phyloP scores from a whole-genome alignment of 2,329 filamentous ascomycete genomes.

The Cercospora zeina region DNA sequence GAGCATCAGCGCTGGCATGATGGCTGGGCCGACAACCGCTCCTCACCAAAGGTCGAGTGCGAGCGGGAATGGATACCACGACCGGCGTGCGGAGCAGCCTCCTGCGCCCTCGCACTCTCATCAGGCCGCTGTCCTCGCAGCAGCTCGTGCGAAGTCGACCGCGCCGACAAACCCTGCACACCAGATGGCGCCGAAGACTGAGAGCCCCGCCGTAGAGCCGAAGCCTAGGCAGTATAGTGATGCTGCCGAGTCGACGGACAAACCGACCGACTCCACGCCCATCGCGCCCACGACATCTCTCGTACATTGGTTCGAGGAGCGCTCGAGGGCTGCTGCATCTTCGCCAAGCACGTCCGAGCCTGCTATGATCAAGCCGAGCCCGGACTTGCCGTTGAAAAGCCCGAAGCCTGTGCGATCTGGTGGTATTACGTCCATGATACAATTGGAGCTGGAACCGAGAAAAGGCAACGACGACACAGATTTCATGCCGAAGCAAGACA shows the following conservation, averaged over 20 bases:
- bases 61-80: background rate
- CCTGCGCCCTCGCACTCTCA: conserved; percentile 30
- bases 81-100: background rate
- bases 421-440: conserved; percentile 39
- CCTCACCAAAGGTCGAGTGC: background rate
- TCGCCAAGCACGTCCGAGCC: conserved; percentile 25
- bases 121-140: conserved; percentile 36
- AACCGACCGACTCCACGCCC: conserved; percentile 29
- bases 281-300: conserved; percentile 61
- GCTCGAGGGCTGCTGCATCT: conserved; percentile 30
- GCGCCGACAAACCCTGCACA: conserved; percentile 11
- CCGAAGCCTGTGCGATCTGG: conserved; percentile 44
- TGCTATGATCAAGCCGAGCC: conserved; percentile 31
- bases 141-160: conserved; percentile 28
- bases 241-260: conserved; percentile 26
- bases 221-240: conserved; percentile 36
- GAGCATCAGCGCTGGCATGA: background rate
- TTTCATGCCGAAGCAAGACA: conserved; percentile 10
- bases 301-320: conserved; percentile 68
- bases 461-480: conserved; percentile 11
- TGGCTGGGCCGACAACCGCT: background rate
- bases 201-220: conserved; percentile 32
- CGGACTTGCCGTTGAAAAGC: conserved; percentile 42
- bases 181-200: conserved; percentile 10
- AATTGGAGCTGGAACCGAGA: conserved; percentile 33